Base-by-base conservation (phyloP, 352 stramenopile genomes). In the Phytophthora quininea region DNA sequence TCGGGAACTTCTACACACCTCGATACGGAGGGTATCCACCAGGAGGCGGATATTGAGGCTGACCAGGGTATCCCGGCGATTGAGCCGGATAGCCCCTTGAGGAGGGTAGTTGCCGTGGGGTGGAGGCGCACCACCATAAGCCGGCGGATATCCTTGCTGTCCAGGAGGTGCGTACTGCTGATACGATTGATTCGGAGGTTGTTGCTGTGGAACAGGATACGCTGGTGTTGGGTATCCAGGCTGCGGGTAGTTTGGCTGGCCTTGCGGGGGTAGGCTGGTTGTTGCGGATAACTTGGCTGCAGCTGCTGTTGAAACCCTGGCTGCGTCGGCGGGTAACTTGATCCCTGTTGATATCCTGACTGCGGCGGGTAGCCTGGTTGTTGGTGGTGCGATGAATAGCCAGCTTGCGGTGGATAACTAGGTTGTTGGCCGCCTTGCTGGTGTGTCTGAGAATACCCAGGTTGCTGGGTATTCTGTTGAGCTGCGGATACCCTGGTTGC, bases 121-220 rank as follows among this genome's bases (percentile, higher is more conserved):
- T 51, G 77, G 66, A 48, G 68, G 66, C 30, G 73, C 62, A 55
- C 75, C 67, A 31, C 71, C 76, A 48, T 84, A 76, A 38, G 58
- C 47, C 37, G 63, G 37, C 35, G 55, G 19, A 24, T 24, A 24
- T 24, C 19, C 19, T 24, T 24, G 61, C 46, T 52, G 46, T 32
- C 46, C 46, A 2, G 46, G 24, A 32, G 64, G 54, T 42, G 69
- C 54, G 11, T 82, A 82, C 35, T 77, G 68, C 15, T 58, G 19
- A 24, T 24, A 24, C 19, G 19, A 24, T 24, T 24, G 63, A 38
- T 64, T 59, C n/a, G 63, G 55, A n/a, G 62, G 55, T 48, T 29
- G 40, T 49, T 43, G 31, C 45, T 15, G 43, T 59, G 54, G n/a
- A 33, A n/a, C 14, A 49, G 10, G 43, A 49, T 49, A 49, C 15